Evolutionary conservation across 116 monocot genomes (phyloP).

Genomic region (Dioscorea cayenensis): DNA sequence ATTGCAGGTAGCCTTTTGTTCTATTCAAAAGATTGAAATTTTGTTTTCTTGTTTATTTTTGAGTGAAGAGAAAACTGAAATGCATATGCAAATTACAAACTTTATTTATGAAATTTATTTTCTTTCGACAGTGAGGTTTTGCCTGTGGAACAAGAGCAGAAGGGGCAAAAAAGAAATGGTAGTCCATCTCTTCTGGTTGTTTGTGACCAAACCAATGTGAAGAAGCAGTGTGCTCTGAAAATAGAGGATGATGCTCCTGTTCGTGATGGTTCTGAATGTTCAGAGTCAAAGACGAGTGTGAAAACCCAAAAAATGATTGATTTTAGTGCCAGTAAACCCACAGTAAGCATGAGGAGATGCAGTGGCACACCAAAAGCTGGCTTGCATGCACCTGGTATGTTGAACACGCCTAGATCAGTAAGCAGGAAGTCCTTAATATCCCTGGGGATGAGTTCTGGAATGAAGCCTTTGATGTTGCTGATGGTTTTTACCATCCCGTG

Average conservation of each 20-base stretch:
- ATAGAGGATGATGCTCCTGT: neutral
- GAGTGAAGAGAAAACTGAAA: neutral
- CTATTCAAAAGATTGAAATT: neutral
- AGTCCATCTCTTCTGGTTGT: constrained; percentile 44
- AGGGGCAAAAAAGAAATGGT: constrained; percentile 58
- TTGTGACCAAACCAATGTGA: constrained; percentile 37
- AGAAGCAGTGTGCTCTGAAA: constrained; percentile 36
- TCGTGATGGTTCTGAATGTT: constrained; percentile 6
- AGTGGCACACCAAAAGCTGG: constrained; percentile 36
- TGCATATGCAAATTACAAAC: too few species aligned
- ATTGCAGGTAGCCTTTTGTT: constrained; percentile 61
- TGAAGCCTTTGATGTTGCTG: constrained; percentile 89
- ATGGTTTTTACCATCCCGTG: constrained; percentile 40
- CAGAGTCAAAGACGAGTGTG: neutral
- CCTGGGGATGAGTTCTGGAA: constrained; percentile 99
- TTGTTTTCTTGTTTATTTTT: neutral
- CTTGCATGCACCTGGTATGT: constrained; percentile 8
- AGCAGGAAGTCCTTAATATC: constrained; percentile 64
- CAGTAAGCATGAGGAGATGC: constrained; percentile 47
- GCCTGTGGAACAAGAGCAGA: constrained; percentile 15
- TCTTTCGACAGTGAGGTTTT: neutral
- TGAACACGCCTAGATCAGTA: constrained; percentile 49
- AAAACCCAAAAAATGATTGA: constrained; percentile 1
- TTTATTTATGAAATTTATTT: too few species aligned
- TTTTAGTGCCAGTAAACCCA: neutral